Evolutionary conservation across 352 stramenopile species (phyloP), one percentile per base, ranked within the genome.

Genomic region (Pythium grandisporangium): DNA sequence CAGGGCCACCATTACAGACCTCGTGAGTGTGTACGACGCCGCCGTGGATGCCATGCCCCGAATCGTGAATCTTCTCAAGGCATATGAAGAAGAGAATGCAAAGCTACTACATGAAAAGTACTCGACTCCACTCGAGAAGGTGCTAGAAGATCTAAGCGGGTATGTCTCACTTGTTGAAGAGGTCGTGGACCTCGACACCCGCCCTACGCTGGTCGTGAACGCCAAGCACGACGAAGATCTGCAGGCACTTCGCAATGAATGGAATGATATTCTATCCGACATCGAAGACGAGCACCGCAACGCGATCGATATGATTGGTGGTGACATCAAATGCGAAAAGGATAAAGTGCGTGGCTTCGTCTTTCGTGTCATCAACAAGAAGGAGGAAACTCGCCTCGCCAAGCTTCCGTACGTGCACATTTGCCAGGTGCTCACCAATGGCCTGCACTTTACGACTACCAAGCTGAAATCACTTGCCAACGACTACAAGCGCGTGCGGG

Each of bases 361-460:
- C 34, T 98, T 99, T 58, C 91, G 95, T 41, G 58, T 98, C 27
- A 76, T 88, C 21, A 83, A 96, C 62, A 95, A 93, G 32, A 98
- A 98, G 54, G 82, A 96, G 42, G 71, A 95, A 42, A 91, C 93
- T 45, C 63, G 81, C 10, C 63, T 98, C n/a, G 86, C 89, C 30
- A 84, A 93, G 52, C 32, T 94, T 2, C 64, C 65, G 2, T 70
- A 91, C 33, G 80, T 97, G 16, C 83, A 95, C 49, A 93, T 98
- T 26, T 91, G 97, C 45, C 80, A 95, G 40, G 84, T 99, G 23
- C 75, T 99, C 12, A 95, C 97, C 40, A 99, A 97, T 58, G 96
- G 97, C 11, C 86, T 99, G 22, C 96, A 98, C 58, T 99, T 99
- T 61, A 98, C 90, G 14, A 98, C 93, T 11, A 85, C 71, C 8